Base-by-base conservation (phyloP, 2,329 filamentous ascomycete genomes). In the Periconia macrospinosa region DNA sequence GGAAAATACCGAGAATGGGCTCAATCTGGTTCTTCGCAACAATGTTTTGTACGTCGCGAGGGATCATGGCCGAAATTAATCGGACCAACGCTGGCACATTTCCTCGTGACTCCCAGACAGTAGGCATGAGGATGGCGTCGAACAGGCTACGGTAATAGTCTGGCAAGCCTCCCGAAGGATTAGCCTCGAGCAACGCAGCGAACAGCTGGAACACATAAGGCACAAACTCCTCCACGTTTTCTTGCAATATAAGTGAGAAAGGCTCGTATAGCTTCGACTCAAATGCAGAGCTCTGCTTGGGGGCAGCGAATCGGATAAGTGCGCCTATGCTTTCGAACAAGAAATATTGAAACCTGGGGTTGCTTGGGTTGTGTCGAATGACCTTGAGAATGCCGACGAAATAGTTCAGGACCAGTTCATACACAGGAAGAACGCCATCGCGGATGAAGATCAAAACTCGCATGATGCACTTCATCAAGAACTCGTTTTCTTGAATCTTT, bases 381-480 rank as follows among this genome's bases (percentile, higher is more conserved):
- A 96, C 87, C 66, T 89, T 89, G 46, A 92, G 96, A 65, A 99
- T 97, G 56, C 84, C 88, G 68, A 96, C 86, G 54, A 99, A 83
- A 72, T 95, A 92, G 49, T 85, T 83, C 49, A 97, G 78, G n/a
- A 96, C 85, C 61, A 83, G 84, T 62, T 96, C 91, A 6, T 88
- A 81, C 46, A 94, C 86, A 1, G 86, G 82, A 2, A 87, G 76
- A 14, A 93, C 85, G 27, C 86, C 89, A 45, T 96, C 92, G 70
- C 89, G 90, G 74, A 97, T 89, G 59, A 97, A 92, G 60, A 99
- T 92, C 56, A 99, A 81, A 13, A 99, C 93, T 65, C 94, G 86
- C 94, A 99, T 99, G 52, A 97, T 91, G 67, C 94, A 99, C 66
- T 92, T 90, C 92, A 99, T 97, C 68, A 99, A 75, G 73, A 97